Evolutionary conservation across 192 early-diverging fungal species (phyloP).

Genomic region (Podochytrium sp.): DNA sequence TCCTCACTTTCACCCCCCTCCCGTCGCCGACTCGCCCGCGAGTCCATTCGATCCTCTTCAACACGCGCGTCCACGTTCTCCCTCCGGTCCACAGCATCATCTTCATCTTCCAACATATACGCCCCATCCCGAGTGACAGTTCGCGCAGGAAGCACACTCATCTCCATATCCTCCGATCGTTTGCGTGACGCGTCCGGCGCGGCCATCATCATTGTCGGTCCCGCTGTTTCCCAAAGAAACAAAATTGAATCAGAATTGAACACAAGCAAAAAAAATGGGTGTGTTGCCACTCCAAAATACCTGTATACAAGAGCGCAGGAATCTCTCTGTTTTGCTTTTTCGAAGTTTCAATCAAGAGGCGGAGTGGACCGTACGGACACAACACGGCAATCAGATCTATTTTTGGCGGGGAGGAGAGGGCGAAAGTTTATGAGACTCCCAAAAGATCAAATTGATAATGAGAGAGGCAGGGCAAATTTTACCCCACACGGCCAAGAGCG

Average conservation of each 20-base stretch:
- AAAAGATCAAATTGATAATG: background rate
- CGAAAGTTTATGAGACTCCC: too few species aligned
- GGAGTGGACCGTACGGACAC: slow-evolving; percentile 85
- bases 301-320: slow-evolving; percentile 74
- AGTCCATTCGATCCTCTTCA: too few species aligned
- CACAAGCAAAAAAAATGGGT: background rate
- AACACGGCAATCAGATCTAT: slow-evolving; percentile 87
- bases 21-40: too few species aligned
- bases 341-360: slow-evolving; percentile 78
- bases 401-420: too few species aligned
- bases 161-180: slow-evolving; percentile 9
- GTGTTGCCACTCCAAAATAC: slow-evolving; percentile 10
- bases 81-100: too few species aligned
- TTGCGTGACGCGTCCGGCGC: background rate
- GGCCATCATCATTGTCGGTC: slow-evolving; percentile 31
- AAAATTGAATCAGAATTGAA: background rate
- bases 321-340: slow-evolving; percentile 75
- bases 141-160: background rate
- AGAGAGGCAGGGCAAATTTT: slow-evolving; percentile 12
- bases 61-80: too few species aligned
- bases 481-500: slow-evolving; percentile 82
- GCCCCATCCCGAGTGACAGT: too few species aligned
- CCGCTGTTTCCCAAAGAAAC: background rate
- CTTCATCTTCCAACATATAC: too few species aligned
- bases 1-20: background rate